Percentiles rank a stretch among this genome's conserved stretches.
phyloP scores from a whole-genome alignment of 306 rosid species.

The Aeschynomene evenia region DNA sequence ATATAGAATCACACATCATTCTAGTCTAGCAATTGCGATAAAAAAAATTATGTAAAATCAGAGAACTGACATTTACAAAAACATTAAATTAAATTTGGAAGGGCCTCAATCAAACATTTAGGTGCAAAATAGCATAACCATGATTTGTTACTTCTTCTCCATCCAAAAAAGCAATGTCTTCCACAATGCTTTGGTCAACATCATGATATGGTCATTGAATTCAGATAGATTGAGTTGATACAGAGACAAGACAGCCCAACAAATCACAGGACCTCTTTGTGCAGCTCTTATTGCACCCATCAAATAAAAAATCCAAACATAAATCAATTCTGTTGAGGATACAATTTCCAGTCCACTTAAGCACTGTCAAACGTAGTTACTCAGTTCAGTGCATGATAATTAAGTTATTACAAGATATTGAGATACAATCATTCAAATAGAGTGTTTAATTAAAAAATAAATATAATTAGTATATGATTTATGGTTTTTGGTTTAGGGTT shows the following conservation, averaged over 20 bases:
- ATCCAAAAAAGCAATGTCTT: background rate
- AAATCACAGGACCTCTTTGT: background rate
- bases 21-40: no score
- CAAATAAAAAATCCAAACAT: background rate
- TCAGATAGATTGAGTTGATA: background rate
- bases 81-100: no score
- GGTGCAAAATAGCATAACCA: background rate
- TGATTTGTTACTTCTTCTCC: background rate
- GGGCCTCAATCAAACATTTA: slow-evolving; percentile 18
- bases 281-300: background rate
- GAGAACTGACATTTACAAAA: slow-evolving; percentile 17
- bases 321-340: slow-evolving; percentile 4
- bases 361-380: background rate
- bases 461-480: no score
- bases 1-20: no score
- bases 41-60: background rate
- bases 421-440: no score
- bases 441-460: no score
- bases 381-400: background rate
- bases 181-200: background rate
- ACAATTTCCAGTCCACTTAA: background rate
- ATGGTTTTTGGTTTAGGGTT: no score
- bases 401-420: no score
- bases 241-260: background rate
- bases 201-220: background rate